Conservation (phyloP, 148 eudicot genomes). For the Spergularia marina region DNA sequence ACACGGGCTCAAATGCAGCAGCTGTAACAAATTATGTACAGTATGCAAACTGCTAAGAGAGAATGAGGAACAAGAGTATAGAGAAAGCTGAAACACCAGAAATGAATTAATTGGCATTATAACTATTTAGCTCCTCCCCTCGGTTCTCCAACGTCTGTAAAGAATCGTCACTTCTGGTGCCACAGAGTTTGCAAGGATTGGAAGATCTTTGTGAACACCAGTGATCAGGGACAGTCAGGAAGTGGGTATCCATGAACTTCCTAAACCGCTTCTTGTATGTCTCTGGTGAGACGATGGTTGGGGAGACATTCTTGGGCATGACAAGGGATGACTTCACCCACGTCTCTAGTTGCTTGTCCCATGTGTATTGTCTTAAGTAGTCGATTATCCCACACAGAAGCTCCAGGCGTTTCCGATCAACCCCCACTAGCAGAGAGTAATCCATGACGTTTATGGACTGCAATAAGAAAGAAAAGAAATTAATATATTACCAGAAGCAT, state of each 20-base stretch:
- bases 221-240: slow-evolving; percentile 78
- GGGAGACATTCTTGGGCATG: slow-evolving; percentile 67
- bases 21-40: slow-evolving; percentile 45
- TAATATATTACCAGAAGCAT: slow-evolving; percentile 17
- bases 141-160: slow-evolving; percentile 31
- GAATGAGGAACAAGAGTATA: not conserved
- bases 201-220: slow-evolving; percentile 80
- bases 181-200: slow-evolving; percentile 73
- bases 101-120: slow-evolving; percentile 8
- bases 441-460: slow-evolving; percentile 93
- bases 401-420: slow-evolving; percentile 54
- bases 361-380: slow-evolving; percentile 82
- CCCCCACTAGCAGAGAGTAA: slow-evolving; percentile 94
- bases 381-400: slow-evolving; percentile 93
- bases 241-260: slow-evolving; percentile 81
- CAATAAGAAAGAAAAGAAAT: slow-evolving; percentile 21
- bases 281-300: slow-evolving; percentile 78
- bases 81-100: not conserved
- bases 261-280: slow-evolving; percentile 85
- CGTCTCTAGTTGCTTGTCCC: slow-evolving; percentile 93
- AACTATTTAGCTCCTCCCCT: slow-evolving; percentile 28
- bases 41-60: slow-evolving; percentile 14
- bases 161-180: slow-evolving; percentile 34
- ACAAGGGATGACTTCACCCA: slow-evolving; percentile 90
- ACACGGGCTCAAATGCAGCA: slow-evolving; percentile 32